Base-by-base conservation (phyloP, 106 monocot species). In the Posidonia australis region DNA sequence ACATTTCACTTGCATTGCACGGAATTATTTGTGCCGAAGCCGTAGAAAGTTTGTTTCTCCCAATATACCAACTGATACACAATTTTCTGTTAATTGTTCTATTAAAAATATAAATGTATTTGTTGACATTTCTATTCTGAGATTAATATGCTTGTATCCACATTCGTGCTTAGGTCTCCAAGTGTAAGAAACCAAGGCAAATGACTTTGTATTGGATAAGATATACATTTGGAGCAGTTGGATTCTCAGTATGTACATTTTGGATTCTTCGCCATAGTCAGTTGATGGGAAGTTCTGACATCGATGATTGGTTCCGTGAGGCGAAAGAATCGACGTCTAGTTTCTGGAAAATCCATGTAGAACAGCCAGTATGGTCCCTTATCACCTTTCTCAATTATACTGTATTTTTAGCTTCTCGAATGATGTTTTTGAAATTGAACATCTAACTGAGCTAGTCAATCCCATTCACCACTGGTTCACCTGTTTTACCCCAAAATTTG, bases 281-380 rank as follows among this genome's bases (percentile, higher is more conserved):
- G 60, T 78, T 96, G 70, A 87, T 82, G 90, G 96, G 96, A 71
- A 90, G 96, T 81, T 76, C 90, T 63, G 90, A 96, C 66, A 90
- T 96, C 63, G 96, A 96, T 77, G 86, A 87, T 46, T 96, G 96
- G 90, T 77, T 96, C 26, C 82, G 26, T 62, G 87, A 90, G 68
- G 87, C 84, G 64, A 96, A 87, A 60, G 96, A 96, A 68, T 96
- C 96, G 41, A 79, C 80, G 13, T 46, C 64, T 71, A 67, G 65
- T 62, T 96, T 96, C 75, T 87, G 78, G 84, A 81, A 80, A 68
- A 86, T 80, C 59, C 96, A 90, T 70, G 89, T 96, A 2, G 87
- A 90, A 53, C 77, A 82, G 54, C 96, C 96, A 4, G 96, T 90
- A 82, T 49, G 74, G 30, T 59, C 41, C 58, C 32, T 26, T 20